A percentile compares a stretch with the other conserved stretches of the same genome.
Evolutionary conservation across 306 rosid species (phyloP).

Genomic region (Cucumis hystrix): DNA sequence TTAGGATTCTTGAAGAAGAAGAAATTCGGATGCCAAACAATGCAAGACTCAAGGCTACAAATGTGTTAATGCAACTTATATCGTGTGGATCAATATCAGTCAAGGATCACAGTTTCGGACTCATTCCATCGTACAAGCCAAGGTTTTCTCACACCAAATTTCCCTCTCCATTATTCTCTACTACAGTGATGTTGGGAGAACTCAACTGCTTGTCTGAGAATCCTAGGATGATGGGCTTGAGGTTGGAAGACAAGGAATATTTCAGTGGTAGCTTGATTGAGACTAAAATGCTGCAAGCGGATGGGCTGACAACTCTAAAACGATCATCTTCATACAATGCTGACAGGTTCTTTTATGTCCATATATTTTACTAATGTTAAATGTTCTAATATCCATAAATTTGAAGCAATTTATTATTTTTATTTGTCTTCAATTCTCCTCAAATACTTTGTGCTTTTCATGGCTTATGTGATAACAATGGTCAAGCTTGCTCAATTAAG

Average conservation of each 20-base stretch:
- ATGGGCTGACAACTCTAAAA: conserved; percentile 35
- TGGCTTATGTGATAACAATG: neutral
- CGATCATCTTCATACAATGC: conserved; percentile 77
- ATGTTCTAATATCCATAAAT: neutral
- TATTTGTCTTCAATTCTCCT: neutral
- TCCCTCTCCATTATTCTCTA: conserved; percentile 56
- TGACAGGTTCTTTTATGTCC: conserved; percentile 48
- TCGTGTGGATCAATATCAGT: conserved; percentile 86
- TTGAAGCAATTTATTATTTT: neutral
- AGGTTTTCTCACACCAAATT: conserved; percentile 56
- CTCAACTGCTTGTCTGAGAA: conserved; percentile 53
- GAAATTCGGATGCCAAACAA: conserved; percentile 42
- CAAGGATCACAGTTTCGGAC: conserved; percentile 66
- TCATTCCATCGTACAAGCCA: conserved; percentile 67
- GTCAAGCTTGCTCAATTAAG: neutral
- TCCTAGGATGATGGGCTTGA: conserved; percentile 46
- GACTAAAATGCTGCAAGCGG: conserved; percentile 43
- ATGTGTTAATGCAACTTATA: conserved; percentile 73
- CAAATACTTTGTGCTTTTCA: neutral
- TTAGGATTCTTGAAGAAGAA: conserved; percentile 60
- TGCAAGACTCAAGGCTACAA: conserved; percentile 55
- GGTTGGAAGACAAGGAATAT: conserved; percentile 71
- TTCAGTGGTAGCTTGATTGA: conserved; percentile 82
- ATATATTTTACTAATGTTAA: conserved; percentile 1
- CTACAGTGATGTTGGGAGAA: conserved; percentile 53